phyloP scores from a whole-genome alignment of 164 flowering plant genomes.

The Stephania japonica region DNA sequence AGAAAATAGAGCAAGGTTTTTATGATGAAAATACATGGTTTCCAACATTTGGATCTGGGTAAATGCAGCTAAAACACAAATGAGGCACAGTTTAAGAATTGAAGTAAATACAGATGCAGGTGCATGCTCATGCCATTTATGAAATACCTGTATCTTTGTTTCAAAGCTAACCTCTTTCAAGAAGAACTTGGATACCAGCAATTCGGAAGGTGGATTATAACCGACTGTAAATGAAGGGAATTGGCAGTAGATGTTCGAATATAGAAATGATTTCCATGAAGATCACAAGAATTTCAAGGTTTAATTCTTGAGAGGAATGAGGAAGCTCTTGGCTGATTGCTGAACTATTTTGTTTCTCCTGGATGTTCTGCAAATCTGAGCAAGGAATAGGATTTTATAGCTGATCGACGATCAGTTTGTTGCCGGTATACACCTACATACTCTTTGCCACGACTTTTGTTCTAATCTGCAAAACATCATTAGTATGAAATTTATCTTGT shows the following conservation, averaged over 20 bases:
- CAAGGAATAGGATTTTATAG: no score
- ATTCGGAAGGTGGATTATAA: not conserved
- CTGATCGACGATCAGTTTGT: not conserved
- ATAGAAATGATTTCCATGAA: not conserved
- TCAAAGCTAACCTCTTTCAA: not conserved
- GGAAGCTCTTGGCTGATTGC: not conserved
- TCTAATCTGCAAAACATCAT: not conserved
- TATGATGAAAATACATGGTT: not conserved
- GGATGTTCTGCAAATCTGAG: not conserved
- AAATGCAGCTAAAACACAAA: not conserved
- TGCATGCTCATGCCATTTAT: not conserved
- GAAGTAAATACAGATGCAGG: no score
- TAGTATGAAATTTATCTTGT: no score
- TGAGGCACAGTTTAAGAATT: no score
- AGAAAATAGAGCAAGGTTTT: no score
- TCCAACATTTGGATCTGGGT: not conserved
- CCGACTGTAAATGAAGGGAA: not conserved
- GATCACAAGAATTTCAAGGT: not conserved
- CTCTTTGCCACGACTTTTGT: not conserved
- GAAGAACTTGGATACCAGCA: not conserved
- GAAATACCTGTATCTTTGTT: not conserved
- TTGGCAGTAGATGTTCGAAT: not conserved
- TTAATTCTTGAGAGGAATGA: not conserved
- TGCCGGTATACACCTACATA: not conserved
- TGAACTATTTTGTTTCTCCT: not conserved